These are phyloP conservation scores for Tolypocladium capitatum DNA, from an alignment of 2,329 filamentous ascomycete species.

Conservation along the genomic window DNA sequence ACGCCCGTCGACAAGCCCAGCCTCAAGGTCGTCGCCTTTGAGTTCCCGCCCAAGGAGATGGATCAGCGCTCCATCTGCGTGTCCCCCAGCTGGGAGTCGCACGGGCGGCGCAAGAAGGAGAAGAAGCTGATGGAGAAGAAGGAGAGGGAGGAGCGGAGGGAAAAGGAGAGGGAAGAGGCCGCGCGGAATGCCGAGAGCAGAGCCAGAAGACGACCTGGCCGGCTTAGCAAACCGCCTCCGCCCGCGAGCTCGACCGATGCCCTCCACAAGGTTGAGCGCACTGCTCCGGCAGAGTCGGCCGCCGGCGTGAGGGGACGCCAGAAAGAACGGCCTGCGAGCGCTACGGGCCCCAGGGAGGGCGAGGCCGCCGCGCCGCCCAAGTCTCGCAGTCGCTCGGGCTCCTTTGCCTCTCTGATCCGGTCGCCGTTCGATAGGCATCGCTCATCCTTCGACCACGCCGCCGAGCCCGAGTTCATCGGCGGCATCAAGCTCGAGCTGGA, in stretches of 20 bases:
- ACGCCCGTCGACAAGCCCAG: constrained; percentile 9
- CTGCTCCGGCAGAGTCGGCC: neutral
- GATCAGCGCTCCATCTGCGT: constrained; percentile 35
- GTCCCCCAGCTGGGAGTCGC: constrained; percentile 49
- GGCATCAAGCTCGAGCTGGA: constrained; percentile 27
- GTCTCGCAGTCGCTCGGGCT: constrained; percentile 21
- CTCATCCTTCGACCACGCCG: constrained; percentile 17
- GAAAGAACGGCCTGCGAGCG: constrained; percentile 11
- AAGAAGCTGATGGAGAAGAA: constrained; percentile 28
- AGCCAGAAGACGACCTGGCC: constrained; percentile 6
- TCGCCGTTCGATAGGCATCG: constrained; percentile 21
- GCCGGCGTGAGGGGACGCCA: constrained; percentile 1
- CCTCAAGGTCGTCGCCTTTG: constrained; percentile 18
- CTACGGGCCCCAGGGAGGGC: constrained; percentile 8
- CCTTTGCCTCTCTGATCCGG: constrained; percentile 21
- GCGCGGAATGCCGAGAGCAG: constrained; percentile 11
- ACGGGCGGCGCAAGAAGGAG: constrained; percentile 38
- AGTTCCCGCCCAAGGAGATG: constrained; percentile 16
- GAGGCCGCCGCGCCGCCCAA: constrained; percentile 9
- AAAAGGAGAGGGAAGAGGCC: constrained; percentile 10
- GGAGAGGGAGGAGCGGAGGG: constrained; percentile 1
- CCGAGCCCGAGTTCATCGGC: constrained; percentile 25
- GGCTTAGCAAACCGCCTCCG: constrained; percentile 2
- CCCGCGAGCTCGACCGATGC: constrained; percentile 2
- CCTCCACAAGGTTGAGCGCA: constrained; percentile 1